These are phyloP conservation scores for Drechslerella coelobrocha DNA, from an alignment of 2,329 filamentous ascomycete genomes.

Conservation along the genomic window DNA sequence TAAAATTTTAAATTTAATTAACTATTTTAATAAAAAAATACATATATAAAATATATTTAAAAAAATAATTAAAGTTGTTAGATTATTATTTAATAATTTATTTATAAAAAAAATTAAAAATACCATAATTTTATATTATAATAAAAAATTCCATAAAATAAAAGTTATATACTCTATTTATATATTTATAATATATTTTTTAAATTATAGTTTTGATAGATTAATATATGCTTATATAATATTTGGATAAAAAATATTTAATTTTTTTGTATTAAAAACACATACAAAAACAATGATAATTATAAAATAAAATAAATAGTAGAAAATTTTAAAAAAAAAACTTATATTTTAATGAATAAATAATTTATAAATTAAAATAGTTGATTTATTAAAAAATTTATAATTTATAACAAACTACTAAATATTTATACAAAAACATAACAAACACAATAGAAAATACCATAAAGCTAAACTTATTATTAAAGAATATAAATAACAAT, in stretches of 20 bases:
- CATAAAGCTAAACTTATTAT: not conserved
- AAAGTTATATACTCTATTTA: not conserved
- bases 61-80: too few species aligned
- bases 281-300: not conserved
- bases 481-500: not conserved
- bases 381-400: not conserved
- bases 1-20: too few species aligned
- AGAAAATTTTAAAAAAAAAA: not conserved
- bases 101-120: too few species aligned
- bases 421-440: not conserved
- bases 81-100: too few species aligned
- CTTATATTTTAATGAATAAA: too few species aligned
- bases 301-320: not conserved
- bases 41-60: too few species aligned
- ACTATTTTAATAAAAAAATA: too few species aligned
- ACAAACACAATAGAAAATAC: not conserved
- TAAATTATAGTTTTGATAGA: not conserved
- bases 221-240: not conserved
- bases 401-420: not conserved
- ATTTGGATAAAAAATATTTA: not conserved
- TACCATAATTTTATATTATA: too few species aligned
- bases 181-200: not conserved
- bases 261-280: not conserved
- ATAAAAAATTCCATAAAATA: not conserved
- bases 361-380: too few species aligned